phyloP scores from a whole-genome alignment of 1,139 yeast species.

The Blastobotrys capitulatus region DNA sequence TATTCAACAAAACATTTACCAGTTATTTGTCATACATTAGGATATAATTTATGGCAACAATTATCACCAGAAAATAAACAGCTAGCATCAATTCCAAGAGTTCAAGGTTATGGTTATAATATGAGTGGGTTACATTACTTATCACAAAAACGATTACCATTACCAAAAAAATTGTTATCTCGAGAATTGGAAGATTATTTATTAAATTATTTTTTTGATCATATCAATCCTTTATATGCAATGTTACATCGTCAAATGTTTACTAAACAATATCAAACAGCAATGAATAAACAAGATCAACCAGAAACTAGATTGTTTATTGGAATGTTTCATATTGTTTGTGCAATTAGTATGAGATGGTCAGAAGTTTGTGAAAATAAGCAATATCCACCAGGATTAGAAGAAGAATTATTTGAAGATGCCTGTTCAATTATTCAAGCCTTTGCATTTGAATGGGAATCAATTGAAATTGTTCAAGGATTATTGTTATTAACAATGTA shows the following conservation, averaged over 20 bases:
- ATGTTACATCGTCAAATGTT: constrained; percentile 52
- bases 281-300: constrained; percentile 25
- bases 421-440: constrained; percentile 44
- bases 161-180: constrained; percentile 15
- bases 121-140: constrained; percentile 52
- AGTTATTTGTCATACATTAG: constrained; percentile 44
- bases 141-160: constrained; percentile 38
- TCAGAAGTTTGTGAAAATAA: constrained; percentile 40
- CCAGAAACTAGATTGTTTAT: constrained; percentile 41
- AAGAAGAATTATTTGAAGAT: constrained; percentile 49
- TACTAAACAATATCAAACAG: constrained; percentile 45
- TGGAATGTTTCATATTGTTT: constrained; percentile 47
- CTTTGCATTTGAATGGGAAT: constrained; percentile 62
- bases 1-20: constrained; percentile 48
- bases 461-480: constrained; percentile 57
- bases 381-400: constrained; percentile 38
- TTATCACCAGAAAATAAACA: constrained; percentile 25
- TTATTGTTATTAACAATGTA: constrained; percentile 55
- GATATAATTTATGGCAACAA: constrained; percentile 35
- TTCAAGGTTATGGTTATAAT: constrained; percentile 62
- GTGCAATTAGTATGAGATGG: constrained; percentile 50
- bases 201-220: constrained; percentile 42
- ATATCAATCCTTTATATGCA: constrained; percentile 50
- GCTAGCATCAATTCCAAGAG: constrained; percentile 45
- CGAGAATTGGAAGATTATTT: constrained; percentile 22